Percentiles rank a stretch among this genome's conserved stretches.
phyloP scores from a whole-genome alignment of 805 yeast species.

The Saturnispora bothae region DNA sequence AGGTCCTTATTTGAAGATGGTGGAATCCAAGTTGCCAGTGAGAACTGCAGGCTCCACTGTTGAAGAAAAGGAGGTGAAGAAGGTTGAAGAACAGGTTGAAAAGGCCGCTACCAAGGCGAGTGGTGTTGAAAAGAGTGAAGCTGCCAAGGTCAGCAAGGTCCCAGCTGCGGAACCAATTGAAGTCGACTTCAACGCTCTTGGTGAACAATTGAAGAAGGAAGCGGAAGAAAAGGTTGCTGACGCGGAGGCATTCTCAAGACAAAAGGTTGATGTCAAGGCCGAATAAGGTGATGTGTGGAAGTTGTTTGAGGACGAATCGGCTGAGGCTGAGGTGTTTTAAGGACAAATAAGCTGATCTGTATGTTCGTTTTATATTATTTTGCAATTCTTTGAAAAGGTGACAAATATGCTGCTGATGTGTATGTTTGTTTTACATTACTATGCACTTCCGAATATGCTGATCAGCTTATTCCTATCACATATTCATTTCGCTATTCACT shows the following conservation, averaged over 20 bases:
- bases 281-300: too few species aligned
- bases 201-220: constrained; percentile 13
- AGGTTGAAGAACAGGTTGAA: constrained; percentile 7
- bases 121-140: neutral
- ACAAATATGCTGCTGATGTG: too few species aligned
- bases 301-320: too few species aligned
- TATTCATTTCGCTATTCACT: too few species aligned
- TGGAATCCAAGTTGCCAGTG: constrained; percentile 45
- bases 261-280: constrained; percentile 10
- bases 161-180: constrained; percentile 9
- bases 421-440: too few species aligned
- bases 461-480: too few species aligned
- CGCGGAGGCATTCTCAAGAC: constrained; percentile 10
- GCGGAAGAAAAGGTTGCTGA: constrained; percentile 9
- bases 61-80: constrained; percentile 22
- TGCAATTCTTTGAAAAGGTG: too few species aligned
- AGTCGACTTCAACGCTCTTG: constrained; percentile 12
- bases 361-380: too few species aligned
- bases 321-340: too few species aligned
- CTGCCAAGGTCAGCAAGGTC: constrained; percentile 3
- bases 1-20: constrained; percentile 56
- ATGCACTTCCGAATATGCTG: too few species aligned
- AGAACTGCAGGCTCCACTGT: constrained; percentile 70
- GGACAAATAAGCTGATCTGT: too few species aligned
- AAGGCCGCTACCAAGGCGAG: neutral